Evolutionary conservation across 768 basidiomycete genomes (phyloP), one percentile per base, ranked within the genome.

Genomic region (Lentinula detonsa): DNA sequence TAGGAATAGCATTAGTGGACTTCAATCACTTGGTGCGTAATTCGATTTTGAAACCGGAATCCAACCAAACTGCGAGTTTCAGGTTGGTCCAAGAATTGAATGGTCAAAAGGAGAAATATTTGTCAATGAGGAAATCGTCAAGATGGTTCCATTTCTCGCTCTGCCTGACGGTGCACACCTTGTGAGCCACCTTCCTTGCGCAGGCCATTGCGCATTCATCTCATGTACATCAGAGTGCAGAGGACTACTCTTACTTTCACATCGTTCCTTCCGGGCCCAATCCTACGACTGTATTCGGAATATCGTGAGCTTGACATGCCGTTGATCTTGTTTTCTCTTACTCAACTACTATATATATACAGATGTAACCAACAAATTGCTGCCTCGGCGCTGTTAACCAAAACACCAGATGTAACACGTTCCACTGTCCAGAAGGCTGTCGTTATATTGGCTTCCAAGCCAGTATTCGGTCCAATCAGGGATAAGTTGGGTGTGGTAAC

Each of bases 211-310:
- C 48, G 49, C 61, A 2, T 39, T 28, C 33, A 45, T 43, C 53
- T 56, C 52, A 66, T 65, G 64, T 51, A 16, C 62, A 6, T 67
- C 40, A 93, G 91, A 88, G 86, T 65, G 76, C 85, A 18, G 96
- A 98, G 76, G 97, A 99, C 70, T 98, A 98, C 70, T 93, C 92
- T 0, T 98, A 98, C 72, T 99, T 99, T 69, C 94, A 96, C 69
- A 75, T 96, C 31, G 91, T 93, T 7, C 89, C 90, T 23, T 78
- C 84, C 11, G 81, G 85, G 9, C 82, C 82, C 0, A 84, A 81
- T 63, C 86, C 90, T 1, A 83, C 82, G 16, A 98, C 97, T 4
- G 76, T 98, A 42, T 99, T 98, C 69, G 97, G 96, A 39, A 98
- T 99, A 69, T 98, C 95, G 86, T 96, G 68, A 73, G 88, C 75